Conservation (phyloP, 305 asterid species). For the Rubia balearica region DNA sequence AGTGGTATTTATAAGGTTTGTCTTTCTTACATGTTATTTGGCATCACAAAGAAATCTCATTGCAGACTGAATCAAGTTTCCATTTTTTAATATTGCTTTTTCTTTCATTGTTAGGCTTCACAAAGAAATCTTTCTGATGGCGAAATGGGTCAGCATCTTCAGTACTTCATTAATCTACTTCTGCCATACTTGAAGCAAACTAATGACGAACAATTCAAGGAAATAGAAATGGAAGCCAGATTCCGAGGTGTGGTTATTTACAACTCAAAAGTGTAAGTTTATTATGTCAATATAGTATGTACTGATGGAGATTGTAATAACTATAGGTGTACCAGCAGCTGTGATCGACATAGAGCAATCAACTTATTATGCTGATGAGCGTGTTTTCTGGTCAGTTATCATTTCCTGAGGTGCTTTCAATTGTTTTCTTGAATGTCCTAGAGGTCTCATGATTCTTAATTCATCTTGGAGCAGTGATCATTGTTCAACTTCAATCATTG, state of each 20-base stretch:
- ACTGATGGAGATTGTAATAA: slow-evolving; percentile 22
- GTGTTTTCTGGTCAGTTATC: slow-evolving; percentile 65
- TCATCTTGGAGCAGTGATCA: slow-evolving; percentile 51
- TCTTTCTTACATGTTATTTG: slow-evolving; percentile 27
- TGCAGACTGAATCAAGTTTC: not conserved
- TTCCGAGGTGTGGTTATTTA: slow-evolving; percentile 38
- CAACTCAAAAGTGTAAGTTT: not conserved
- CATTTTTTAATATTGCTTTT: slow-evolving; percentile 9
- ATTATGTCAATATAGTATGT: not conserved
- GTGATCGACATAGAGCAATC: slow-evolving; percentile 47
- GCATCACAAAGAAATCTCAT: slow-evolving; percentile 49
- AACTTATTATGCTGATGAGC: slow-evolving; percentile 53
- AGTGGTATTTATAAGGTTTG: slow-evolving; percentile 50
- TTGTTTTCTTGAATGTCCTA: not conserved
- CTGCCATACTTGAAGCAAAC: slow-evolving; percentile 54
- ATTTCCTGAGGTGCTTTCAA: slow-evolving; percentile 12
- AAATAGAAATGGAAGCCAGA: slow-evolving; percentile 49
- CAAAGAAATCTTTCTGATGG: slow-evolving; percentile 41
- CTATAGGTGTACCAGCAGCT: slow-evolving; percentile 44
- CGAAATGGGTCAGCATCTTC: slow-evolving; percentile 57
- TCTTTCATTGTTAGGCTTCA: slow-evolving; percentile 41
- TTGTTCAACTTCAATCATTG: slow-evolving; percentile 85
- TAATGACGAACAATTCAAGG: slow-evolving; percentile 59
- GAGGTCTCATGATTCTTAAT: slow-evolving; percentile 8
- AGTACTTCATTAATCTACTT: slow-evolving; percentile 46